Percentiles rank a stretch among this genome's conserved stretches.
phyloP scores from a whole-genome alignment of 2,329 filamentous ascomycete genomes.

The Fusarium pininemorale region DNA sequence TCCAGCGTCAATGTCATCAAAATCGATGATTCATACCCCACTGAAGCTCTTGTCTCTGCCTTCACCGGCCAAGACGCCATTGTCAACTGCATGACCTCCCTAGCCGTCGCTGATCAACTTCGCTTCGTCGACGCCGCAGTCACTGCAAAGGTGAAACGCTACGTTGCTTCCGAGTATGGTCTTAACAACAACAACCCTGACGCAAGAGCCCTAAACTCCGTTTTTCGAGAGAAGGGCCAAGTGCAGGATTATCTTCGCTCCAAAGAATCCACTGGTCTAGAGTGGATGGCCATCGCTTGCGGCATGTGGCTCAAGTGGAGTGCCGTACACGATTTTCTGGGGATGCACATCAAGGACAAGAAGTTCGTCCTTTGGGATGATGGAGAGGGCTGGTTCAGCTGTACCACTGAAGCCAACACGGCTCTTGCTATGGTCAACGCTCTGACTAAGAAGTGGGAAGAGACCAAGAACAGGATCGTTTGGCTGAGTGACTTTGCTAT shows the following conservation, averaged over 20 bases:
- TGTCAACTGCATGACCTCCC: constrained; percentile 7
- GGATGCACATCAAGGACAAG: constrained; percentile 15
- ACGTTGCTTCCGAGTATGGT: background rate
- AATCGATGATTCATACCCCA: constrained; percentile 4
- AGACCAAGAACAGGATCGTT: constrained; percentile 3
- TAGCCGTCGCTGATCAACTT: constrained; percentile 2
- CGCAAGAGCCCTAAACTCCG: background rate
- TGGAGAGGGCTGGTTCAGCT: constrained; percentile 6
- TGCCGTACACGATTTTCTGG: background rate
- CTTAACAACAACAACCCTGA: constrained; percentile 13
- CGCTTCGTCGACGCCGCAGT: constrained; percentile 6
- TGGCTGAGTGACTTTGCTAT: constrained; percentile 10
- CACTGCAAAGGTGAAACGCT: background rate
- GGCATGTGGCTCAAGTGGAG: constrained; percentile 19
- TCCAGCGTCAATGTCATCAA: background rate
- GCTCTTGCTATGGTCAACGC: background rate
- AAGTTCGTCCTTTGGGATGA: constrained; percentile 6
- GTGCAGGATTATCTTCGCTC: constrained; percentile 7
- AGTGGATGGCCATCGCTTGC: constrained; percentile 14
- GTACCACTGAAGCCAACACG: constrained; percentile 3
- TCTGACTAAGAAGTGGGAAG: constrained; percentile 1
- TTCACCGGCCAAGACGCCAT: background rate
- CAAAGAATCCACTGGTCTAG: background rate
- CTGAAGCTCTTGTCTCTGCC: background rate
- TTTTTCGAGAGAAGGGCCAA: constrained; percentile 8